Percentiles rank a stretch among this genome's conserved stretches.
Evolutionary conservation across 768 basidiomycete species (phyloP).

Genomic region (Boletus bicolor): DNA sequence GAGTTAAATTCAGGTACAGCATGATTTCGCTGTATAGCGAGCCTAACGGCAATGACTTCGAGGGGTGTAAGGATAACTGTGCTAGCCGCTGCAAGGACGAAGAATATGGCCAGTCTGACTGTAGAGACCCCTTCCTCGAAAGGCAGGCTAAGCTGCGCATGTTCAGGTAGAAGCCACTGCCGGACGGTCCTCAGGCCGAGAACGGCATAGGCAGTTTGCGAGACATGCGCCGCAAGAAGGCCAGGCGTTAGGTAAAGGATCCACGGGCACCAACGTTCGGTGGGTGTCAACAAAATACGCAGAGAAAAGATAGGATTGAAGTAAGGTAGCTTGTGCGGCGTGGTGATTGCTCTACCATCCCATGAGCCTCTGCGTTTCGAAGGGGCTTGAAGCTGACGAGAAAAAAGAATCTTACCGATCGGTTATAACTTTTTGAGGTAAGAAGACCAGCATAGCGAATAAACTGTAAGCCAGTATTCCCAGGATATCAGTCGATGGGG

Average conservation of each 20-base stretch:
- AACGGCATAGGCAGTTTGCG: slow-evolving; percentile 43
- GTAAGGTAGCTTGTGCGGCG: slow-evolving; percentile 72
- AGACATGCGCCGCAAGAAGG: slow-evolving; percentile 41
- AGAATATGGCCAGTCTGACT: slow-evolving; percentile 51
- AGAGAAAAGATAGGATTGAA: slow-evolving; percentile 38
- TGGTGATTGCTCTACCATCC: slow-evolving; percentile 67
- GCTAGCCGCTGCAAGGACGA: slow-evolving; percentile 52
- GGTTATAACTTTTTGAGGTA: slow-evolving; percentile 71
- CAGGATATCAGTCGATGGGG: slow-evolving; percentile 57
- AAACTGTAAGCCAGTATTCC: slow-evolving; percentile 65
- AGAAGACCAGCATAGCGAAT: slow-evolving; percentile 59
- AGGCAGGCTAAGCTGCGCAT: slow-evolving; percentile 33
- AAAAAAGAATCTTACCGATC: slow-evolving; percentile 53
- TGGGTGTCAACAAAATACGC: slow-evolving; percentile 65
- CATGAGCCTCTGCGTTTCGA: not conserved
- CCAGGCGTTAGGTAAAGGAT: slow-evolving; percentile 76
- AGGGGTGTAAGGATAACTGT: slow-evolving; percentile 64
- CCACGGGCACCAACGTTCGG: slow-evolving; percentile 76
- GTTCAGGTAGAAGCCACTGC: slow-evolving; percentile 55
- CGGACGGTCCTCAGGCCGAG: slow-evolving; percentile 41
- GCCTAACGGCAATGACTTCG: slow-evolving; percentile 72
- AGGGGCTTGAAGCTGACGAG: not conserved
- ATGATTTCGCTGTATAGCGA: slow-evolving; percentile 83
- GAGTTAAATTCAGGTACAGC: slow-evolving; percentile 66
- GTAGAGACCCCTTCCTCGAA: slow-evolving; percentile 32